Evolutionary conservation across 345 rosid species (phyloP).

Genomic region (Eucalyptus tenuipes): DNA sequence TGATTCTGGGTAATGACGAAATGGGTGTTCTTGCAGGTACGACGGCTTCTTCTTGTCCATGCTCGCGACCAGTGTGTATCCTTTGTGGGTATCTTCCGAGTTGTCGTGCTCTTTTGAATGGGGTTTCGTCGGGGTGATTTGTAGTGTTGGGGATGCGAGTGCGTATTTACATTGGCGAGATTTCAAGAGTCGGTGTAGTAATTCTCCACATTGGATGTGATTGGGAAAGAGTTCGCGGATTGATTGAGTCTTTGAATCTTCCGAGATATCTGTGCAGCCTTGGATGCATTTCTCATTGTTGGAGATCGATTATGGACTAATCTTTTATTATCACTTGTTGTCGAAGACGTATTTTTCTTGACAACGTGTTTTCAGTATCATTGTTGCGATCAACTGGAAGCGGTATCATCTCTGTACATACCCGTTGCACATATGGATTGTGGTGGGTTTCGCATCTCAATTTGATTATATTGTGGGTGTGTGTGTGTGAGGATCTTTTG

Average conservation of each 20-base stretch:
- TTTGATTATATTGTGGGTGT: background rate
- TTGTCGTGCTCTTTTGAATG: background rate
- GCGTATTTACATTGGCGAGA: background rate
- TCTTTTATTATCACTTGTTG: background rate
- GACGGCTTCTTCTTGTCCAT: constrained; percentile 99
- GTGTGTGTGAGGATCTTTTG: background rate
- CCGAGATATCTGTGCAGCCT: background rate
- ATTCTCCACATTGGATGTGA: background rate
- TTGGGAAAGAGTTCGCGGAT: background rate
- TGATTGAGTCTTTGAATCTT: background rate
- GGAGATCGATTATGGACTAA: background rate
- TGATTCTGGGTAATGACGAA: background rate
- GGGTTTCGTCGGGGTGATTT: background rate
- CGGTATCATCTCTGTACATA: constrained; percentile 58
- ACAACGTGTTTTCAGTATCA: constrained; percentile 39
- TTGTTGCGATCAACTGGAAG: constrained; percentile 87
- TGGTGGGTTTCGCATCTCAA: constrained; percentile 36
- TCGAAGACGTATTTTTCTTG: background rate
- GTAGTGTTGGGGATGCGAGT: background rate
- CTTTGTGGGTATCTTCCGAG: constrained; percentile 5
- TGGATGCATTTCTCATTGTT: background rate
- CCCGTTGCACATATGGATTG: constrained; percentile 98
- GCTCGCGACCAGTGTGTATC: constrained; percentile 99
- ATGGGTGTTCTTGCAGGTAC: constrained; percentile 46
- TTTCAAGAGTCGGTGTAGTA: background rate